Evolutionary conservation across 305 asterid genomes (phyloP), one percentile per base, ranked within the genome.

Genomic region (Fraxinus sp.): DNA sequence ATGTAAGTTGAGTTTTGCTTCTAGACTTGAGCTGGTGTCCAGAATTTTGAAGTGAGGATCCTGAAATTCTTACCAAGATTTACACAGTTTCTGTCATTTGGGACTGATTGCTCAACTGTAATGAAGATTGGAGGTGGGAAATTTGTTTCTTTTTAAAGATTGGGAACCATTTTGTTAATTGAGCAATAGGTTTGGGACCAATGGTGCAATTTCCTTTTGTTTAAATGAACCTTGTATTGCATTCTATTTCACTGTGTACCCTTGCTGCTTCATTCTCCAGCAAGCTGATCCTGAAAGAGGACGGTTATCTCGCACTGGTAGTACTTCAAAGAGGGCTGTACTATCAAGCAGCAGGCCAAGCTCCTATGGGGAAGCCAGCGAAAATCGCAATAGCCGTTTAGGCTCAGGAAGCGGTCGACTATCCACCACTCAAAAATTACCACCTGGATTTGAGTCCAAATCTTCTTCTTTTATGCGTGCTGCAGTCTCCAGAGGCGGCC

Each of bases 301-400:
- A 11, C 94, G 91, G 4, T 57, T 86, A 9, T 75, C 92, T 43
- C 91, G 98, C 82, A 79, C 91, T 10, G 90, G 83, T 81, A 93
- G 97, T 82, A 74, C 87, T 72, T 93, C 98, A 66, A 93, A 89
- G 87, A 91, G 97, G 89, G 92, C 91, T 24, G 82, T 89, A 11
- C 36, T 85, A 84, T 85, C 94, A 80, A 89, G 87, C 89, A 92
- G 92, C 90, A 76, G 94, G 82, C 95, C 94, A 35, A 90, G 90
- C 89, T 91, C 97, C 28, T 86, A 95, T 0, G 97, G 95, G n/a
- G 98, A 91, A 84, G 97, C 92, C 77, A 87, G 87, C 66, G 94
- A 91, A 30, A 90, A 77, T 46, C 92, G 92, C 30, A 81, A 85
- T 41, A 72, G 89, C 76, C 89, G 92, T 77, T 85, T 88, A 77